These are phyloP conservation scores for Xylaria sp. DNA, from an alignment of 2,329 filamentous ascomycete species.

Conservation along the genomic window DNA sequence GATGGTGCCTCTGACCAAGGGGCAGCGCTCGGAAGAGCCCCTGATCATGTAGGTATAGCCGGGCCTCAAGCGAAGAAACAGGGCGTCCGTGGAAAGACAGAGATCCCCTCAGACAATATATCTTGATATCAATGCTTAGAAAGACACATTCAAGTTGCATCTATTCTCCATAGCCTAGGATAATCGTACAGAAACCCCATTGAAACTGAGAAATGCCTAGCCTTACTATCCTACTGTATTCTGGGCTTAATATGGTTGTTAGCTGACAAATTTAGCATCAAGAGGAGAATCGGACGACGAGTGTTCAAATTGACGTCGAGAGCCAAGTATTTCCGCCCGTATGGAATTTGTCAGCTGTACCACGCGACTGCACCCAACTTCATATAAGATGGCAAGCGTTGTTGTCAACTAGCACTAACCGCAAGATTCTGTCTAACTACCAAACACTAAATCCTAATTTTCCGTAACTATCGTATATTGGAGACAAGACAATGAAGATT, in stretches of 20 bases:
- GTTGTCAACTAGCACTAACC: neutral
- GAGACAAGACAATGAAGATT: neutral
- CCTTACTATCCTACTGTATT: neutral
- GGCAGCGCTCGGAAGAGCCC: too few relatives aligned
- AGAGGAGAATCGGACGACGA: neutral
- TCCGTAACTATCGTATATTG: neutral
- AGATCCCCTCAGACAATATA: too few relatives aligned
- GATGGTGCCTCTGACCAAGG: too few relatives aligned
- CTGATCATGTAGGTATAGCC: too few relatives aligned
- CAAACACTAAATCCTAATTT: neutral
- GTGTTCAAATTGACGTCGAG: neutral
- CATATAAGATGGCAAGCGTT: neutral
- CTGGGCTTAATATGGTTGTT: neutral
- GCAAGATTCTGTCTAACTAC: neutral
- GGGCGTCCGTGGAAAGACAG: too few relatives aligned
- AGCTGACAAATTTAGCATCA: neutral
- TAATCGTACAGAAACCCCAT: neutral
- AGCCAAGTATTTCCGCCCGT: neutral
- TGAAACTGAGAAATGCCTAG: neutral
- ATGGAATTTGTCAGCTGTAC: neutral
- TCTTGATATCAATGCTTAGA: too few relatives aligned
- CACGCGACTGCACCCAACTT: neutral
- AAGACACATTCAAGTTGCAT: neutral
- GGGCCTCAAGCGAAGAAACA: too few relatives aligned
- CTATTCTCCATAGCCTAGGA: neutral